phyloP scores from a whole-genome alignment of 2,329 filamentous ascomycete species.

The Arthrobotrys iridis region DNA sequence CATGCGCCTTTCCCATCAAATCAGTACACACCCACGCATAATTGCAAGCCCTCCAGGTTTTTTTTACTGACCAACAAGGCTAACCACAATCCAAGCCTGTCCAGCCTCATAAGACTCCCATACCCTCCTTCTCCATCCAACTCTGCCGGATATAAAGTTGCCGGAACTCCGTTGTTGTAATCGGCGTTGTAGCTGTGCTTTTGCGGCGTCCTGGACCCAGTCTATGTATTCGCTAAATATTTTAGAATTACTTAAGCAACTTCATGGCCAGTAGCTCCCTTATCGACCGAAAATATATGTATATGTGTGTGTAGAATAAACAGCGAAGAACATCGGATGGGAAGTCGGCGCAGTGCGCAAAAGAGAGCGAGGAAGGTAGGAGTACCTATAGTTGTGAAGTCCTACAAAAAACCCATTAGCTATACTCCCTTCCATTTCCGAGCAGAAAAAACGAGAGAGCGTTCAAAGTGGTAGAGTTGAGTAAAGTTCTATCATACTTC shows the following conservation, averaged over 20 bases:
- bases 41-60: no score
- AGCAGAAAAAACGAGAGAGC: neutral
- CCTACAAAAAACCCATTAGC: constrained; percentile 63
- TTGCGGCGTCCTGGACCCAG: constrained; percentile 96
- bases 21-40: neutral
- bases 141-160: constrained; percentile 75
- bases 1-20: constrained; percentile 69
- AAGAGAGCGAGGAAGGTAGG: constrained; percentile 52
- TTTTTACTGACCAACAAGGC: constrained; percentile 76
- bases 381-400: constrained; percentile 91
- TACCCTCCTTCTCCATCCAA: constrained; percentile 81
- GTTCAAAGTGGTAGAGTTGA: neutral
- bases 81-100: constrained; percentile 98
- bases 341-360: neutral
- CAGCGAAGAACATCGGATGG: neutral
- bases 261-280: constrained; percentile 43
- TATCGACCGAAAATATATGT: constrained; percentile 1
- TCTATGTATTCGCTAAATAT: constrained; percentile 67
- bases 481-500: constrained; percentile 70
- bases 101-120: constrained; percentile 92
- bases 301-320: neutral
- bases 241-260: constrained; percentile 60
- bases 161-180: constrained; percentile 76
- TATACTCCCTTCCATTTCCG: neutral
- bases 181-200: constrained; percentile 84